These are phyloP conservation scores for Stagonosporopsis cucurbitacearum DNA, from an alignment of 2,329 filamentous ascomycete species.

Conservation along the genomic window DNA sequence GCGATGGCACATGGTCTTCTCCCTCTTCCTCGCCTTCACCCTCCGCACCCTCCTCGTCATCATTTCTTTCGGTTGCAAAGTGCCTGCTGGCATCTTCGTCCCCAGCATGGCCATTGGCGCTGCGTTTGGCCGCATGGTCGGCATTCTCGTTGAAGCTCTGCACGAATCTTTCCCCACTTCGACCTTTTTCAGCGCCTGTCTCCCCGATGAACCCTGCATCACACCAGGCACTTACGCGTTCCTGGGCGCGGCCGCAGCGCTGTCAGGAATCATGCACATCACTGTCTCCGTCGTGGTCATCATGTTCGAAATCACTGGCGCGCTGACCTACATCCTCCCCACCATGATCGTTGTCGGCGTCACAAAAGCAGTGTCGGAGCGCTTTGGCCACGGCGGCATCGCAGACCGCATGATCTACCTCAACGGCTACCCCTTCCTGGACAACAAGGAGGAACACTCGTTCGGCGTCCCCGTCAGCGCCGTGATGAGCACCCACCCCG, in stretches of 20 bases:
- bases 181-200: conserved; percentile 85
- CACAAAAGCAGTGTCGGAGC: conserved; percentile 89
- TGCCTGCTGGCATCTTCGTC: conserved; percentile 96
- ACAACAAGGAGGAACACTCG: conserved; percentile 96
- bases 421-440: conserved; percentile 94
- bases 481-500: conserved; percentile 81
- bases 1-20: conserved; percentile 78
- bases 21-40: conserved; percentile 78
- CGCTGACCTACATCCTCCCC: conserved; percentile 92
- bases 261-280: conserved; percentile 98
- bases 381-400: conserved; percentile 95
- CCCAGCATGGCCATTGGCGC: conserved; percentile 98
- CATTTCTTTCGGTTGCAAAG: conserved; percentile 96
- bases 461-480: conserved; percentile 93
- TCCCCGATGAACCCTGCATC: conserved; percentile 92
- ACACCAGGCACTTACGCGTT: conserved; percentile 98
- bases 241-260: conserved; percentile 85
- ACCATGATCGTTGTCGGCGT: conserved; percentile 99
- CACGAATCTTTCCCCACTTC: conserved; percentile 84
- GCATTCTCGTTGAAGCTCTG: conserved; percentile 88
- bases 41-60: conserved; percentile 86
- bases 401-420: conserved; percentile 99
- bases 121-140: conserved; percentile 90
- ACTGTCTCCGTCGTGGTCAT: conserved; percentile 97
- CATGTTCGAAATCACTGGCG: conserved; percentile 99